Evolutionary conservation across 176 grass and related monocot species (phyloP).

Genomic region (Musa beccarii): DNA sequence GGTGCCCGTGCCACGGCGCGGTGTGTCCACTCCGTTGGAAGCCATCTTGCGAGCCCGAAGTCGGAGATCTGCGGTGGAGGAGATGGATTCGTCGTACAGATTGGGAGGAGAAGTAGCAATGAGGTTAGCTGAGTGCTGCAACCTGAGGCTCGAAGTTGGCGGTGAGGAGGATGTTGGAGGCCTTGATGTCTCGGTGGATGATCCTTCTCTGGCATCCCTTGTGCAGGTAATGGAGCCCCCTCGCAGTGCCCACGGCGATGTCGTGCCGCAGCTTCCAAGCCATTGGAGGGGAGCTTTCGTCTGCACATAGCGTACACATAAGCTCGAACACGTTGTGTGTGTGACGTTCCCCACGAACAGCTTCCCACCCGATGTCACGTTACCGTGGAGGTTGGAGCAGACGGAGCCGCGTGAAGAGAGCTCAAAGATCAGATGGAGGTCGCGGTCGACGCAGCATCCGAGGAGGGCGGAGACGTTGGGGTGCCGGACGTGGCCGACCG

Average conservation of each 20-base stretch:
- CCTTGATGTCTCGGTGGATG: slow-evolving; percentile 91
- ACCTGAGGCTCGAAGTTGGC: slow-evolving; percentile 69
- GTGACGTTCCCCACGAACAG: no score
- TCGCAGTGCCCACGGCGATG: slow-evolving; percentile 57
- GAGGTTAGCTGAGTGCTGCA: not conserved
- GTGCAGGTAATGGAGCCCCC: slow-evolving; percentile 77
- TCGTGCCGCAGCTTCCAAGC: slow-evolving; percentile 56
- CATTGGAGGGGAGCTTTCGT: slow-evolving; percentile 56
- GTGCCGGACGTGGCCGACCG: slow-evolving; percentile 72
- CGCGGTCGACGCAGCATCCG: slow-evolving; percentile 81
- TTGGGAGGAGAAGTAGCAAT: not conserved
- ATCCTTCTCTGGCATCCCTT: slow-evolving; percentile 79
- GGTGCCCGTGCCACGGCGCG: slow-evolving; percentile 77
- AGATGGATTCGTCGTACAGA: not conserved
- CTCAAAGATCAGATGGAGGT: slow-evolving; percentile 74
- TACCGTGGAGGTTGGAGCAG: slow-evolving; percentile 86
- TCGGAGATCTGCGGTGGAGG: slow-evolving; percentile 56
- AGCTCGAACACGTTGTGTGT: no score
- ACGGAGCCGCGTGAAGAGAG: slow-evolving; percentile 72
- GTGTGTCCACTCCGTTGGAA: slow-evolving; percentile 87
- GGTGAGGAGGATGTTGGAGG: slow-evolving; percentile 74
- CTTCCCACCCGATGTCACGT: no score
- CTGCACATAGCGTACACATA: slow-evolving; percentile 16
- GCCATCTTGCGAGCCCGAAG: slow-evolving; percentile 88
- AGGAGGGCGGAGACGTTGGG: slow-evolving; percentile 67